A percentile compares a stretch with the other conserved stretches of the same genome.
Conservation (phyloP, 352 stramenopile genomes). For the Globisporangium recalcitrans region DNA sequence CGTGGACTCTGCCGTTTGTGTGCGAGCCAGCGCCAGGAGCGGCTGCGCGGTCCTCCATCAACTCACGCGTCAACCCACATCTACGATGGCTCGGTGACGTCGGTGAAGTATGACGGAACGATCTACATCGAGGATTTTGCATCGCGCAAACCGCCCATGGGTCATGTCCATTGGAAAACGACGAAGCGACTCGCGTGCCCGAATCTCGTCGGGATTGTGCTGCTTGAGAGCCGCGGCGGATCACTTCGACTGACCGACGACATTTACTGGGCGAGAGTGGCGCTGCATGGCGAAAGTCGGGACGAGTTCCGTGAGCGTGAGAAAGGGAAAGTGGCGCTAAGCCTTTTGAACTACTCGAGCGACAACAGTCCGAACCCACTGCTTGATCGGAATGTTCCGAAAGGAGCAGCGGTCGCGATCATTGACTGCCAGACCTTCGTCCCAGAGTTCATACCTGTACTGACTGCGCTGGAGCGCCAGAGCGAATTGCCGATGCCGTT, state of each 20-base stretch:
- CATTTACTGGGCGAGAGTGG: constrained; percentile 77
- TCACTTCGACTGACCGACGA: constrained; percentile 42
- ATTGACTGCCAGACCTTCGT: constrained; percentile 88
- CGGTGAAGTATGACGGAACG: constrained; percentile 54
- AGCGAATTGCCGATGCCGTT: constrained; percentile 70
- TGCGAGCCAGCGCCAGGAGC: constrained; percentile 38
- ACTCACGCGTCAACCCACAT: constrained; percentile 73
- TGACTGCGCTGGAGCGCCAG: constrained; percentile 76
- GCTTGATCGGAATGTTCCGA: constrained; percentile 37
- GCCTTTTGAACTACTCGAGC: constrained; percentile 60
- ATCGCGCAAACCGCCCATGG: constrained; percentile 52
- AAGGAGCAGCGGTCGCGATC: constrained; percentile 58
- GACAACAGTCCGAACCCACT: constrained; percentile 59
- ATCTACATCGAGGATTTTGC: constrained; percentile 54
- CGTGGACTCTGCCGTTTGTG: constrained; percentile 63
- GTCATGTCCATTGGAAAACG: constrained; percentile 71
- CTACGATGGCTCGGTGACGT: constrained; percentile 54
- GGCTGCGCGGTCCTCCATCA: constrained; percentile 48
- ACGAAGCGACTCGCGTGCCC: constrained; percentile 71
- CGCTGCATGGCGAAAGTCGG: constrained; percentile 56
- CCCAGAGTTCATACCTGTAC: constrained; percentile 81
- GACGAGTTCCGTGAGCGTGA: constrained; percentile 69
- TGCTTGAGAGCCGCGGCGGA: constrained; percentile 41
- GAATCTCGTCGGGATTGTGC: constrained; percentile 80
- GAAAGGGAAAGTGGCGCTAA: constrained; percentile 49